Evolutionary conservation across 306 rosid genomes (phyloP).

Genomic region (Crotalaria pallida): DNA sequence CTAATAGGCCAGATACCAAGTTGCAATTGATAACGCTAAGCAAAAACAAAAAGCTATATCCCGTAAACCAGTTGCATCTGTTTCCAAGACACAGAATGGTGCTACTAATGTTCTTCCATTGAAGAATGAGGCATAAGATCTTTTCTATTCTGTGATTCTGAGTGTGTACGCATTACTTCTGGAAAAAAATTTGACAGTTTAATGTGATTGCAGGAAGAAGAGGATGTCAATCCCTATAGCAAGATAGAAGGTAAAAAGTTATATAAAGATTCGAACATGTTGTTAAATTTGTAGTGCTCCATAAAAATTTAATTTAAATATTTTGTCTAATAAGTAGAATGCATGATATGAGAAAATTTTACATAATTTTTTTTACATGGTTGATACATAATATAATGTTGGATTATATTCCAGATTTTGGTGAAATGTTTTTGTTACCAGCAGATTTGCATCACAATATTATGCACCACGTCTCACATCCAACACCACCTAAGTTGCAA

Average conservation of each 20-base stretch:
- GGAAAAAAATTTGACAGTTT: not conserved
- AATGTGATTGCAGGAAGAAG: conserved; percentile 26
- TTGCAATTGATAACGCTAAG: conserved; percentile 21
- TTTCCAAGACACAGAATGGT: conserved; percentile 34
- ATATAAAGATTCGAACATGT: not conserved
- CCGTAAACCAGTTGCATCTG: conserved; percentile 48
- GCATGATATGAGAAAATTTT: too few relatives aligned
- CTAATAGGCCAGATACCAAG: conserved; percentile 31
- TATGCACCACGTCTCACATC: conserved; percentile 24
- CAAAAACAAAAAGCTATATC: conserved; percentile 25
- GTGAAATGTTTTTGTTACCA: not conserved
- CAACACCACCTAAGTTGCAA: conserved; percentile 30
- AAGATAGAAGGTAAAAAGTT: conserved; percentile 34
- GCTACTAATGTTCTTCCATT: conserved; percentile 12
- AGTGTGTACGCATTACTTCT: not conserved
- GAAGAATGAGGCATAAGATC: conserved; percentile 22
- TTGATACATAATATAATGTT: not conserved
- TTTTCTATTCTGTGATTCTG: not conserved
- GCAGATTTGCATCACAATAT: not conserved
- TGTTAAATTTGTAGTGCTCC: not conserved
- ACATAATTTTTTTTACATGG: too few relatives aligned
- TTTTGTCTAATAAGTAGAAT: not conserved
- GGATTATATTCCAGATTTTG: conserved; percentile 23
- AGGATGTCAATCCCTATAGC: conserved; percentile 30
- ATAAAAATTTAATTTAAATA: not conserved